These are phyloP conservation scores for Xylariaceae sp. DNA, from an alignment of 2,329 filamentous ascomycete species.

Conservation along the genomic window DNA sequence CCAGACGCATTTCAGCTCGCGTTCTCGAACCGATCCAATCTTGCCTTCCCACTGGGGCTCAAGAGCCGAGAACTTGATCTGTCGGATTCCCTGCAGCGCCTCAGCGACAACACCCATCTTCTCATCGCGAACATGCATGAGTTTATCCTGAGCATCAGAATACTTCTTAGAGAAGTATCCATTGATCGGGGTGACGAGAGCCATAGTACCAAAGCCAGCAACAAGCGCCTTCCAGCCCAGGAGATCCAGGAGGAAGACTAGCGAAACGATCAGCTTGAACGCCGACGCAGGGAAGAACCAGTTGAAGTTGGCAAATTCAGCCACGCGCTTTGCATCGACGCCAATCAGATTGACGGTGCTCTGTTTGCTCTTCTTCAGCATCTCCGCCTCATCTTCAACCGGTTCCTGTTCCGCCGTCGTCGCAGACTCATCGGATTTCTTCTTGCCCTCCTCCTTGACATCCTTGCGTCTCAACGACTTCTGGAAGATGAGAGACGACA, in stretches of 20 bases:
- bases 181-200: constrained; percentile 63
- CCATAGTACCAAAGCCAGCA: constrained; percentile 60
- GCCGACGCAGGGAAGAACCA: constrained; percentile 58
- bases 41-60: constrained; percentile 70
- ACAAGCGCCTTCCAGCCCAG: constrained; percentile 67
- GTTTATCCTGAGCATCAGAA: constrained; percentile 55
- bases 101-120: constrained; percentile 74
- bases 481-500: constrained; percentile 68
- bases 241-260: constrained; percentile 60
- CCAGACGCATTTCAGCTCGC: constrained; percentile 64
- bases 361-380: constrained; percentile 53
- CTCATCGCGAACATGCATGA: constrained; percentile 72
- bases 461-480: constrained; percentile 76
- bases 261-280: constrained; percentile 60
- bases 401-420: constrained; percentile 29
- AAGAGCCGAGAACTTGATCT: constrained; percentile 78
- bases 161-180: constrained; percentile 61
- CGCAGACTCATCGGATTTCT: constrained; percentile 27
- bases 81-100: constrained; percentile 70
- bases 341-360: constrained; percentile 72
- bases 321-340: constrained; percentile 65
- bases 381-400: constrained; percentile 44
- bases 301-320: constrained; percentile 63
- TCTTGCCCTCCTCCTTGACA: constrained; percentile 58
- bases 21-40: constrained; percentile 58